Conservation (phyloP, 1,284 basidiomycete genomes). For the Pyrrhoderma lamaoense region DNA sequence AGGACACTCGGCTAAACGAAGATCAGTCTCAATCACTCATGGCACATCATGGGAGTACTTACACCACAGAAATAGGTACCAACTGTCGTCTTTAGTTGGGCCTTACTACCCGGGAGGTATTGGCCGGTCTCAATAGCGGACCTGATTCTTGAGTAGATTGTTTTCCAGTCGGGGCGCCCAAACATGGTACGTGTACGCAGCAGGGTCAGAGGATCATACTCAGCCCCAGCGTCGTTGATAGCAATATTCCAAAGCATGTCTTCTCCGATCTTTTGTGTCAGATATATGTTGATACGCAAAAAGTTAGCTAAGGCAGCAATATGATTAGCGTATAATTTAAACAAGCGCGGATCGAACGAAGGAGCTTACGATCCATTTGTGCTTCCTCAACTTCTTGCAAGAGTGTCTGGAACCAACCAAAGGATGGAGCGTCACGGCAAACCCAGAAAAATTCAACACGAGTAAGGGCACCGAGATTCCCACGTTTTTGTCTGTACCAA, state of each 20-base stretch:
- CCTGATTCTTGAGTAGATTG: constrained; percentile 66
- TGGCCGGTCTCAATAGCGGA: constrained; percentile 70
- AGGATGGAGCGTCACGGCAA: constrained; percentile 81
- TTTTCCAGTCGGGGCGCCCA: constrained; percentile 81
- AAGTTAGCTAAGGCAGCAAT: constrained; percentile 60
- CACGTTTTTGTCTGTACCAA: constrained; percentile 81
- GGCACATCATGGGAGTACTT: constrained; percentile 18
- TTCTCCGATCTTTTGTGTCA: constrained; percentile 78
- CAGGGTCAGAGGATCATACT: constrained; percentile 79
- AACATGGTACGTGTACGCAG: constrained; percentile 81
- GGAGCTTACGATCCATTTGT: constrained; percentile 72
- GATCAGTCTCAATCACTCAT: not conserved
- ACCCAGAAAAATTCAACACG: constrained; percentile 92
- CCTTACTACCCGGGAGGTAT: constrained; percentile 70
- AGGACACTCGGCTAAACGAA: constrained; percentile 44
- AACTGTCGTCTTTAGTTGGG: constrained; percentile 74
- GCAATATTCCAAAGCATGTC: constrained; percentile 89
- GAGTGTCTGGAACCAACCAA: constrained; percentile 88
- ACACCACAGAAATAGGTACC: constrained; percentile 80
- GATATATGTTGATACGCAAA: constrained; percentile 82
- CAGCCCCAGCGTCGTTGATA: constrained; percentile 75
- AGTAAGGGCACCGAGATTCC: constrained; percentile 66
- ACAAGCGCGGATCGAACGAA: not conserved
- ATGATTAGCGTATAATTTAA: not conserved
- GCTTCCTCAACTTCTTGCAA: constrained; percentile 80